These are phyloP conservation scores for Akanthomyces uredinophilus DNA, from an alignment of 2,329 filamentous ascomycete species.

Conservation along the genomic window DNA sequence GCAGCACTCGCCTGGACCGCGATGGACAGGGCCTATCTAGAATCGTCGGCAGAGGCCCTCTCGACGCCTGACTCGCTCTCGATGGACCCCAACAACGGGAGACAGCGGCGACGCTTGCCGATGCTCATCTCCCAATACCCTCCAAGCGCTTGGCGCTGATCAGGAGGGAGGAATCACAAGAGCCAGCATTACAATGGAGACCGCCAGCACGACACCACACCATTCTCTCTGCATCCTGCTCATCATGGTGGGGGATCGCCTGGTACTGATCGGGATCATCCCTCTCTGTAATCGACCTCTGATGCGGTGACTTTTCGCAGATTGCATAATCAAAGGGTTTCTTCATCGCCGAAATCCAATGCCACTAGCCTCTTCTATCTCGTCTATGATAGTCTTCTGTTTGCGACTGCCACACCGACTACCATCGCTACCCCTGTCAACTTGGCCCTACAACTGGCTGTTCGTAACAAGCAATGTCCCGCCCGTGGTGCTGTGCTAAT, in stretches of 20 bases:
- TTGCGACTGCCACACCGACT: neutral
- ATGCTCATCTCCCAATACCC: slow-evolving; percentile 6
- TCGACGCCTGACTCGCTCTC: neutral
- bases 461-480: neutral
- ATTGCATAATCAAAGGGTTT: neutral
- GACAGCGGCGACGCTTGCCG: slow-evolving; percentile 6
- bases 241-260: slow-evolving; percentile 3
- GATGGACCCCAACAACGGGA: neutral
- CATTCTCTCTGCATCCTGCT: neutral
- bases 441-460: neutral
- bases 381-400: neutral
- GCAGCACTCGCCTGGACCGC: neutral
- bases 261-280: slow-evolving; percentile 9
- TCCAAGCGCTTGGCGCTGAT: slow-evolving; percentile 3
- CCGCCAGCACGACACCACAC: neutral
- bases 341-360: neutral
- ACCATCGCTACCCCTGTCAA: neutral
- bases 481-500: neutral
- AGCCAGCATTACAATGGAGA: neutral
- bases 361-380: neutral
- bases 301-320: neutral
- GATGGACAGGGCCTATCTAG: neutral
- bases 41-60: neutral
- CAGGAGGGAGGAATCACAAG: neutral
- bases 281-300: neutral